Conservation (phyloP, 306 rosid genomes). For the Trifolium dubium region DNA sequence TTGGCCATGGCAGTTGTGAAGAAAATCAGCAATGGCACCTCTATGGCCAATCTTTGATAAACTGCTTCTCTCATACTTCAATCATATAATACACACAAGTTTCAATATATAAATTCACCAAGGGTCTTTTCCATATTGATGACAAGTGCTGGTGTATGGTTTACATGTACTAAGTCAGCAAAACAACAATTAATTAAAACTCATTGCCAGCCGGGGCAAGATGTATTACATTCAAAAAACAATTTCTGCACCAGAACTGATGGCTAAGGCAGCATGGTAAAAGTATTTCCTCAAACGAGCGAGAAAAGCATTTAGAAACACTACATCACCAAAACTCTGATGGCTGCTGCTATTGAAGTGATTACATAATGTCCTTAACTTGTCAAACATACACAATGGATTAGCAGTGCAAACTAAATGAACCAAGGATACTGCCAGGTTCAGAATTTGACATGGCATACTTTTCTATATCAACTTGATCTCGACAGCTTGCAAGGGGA, state of each 20-base stretch:
- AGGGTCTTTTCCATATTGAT: not conserved
- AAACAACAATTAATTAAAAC: not conserved
- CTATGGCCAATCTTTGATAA: no score
- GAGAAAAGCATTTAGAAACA: not conserved
- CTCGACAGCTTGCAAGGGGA: not conserved
- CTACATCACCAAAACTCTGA: not conserved
- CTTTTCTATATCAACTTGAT: slow-evolving; percentile 17
- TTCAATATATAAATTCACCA: slow-evolving; percentile 9
- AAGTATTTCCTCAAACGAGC: not conserved
- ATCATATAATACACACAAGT: slow-evolving; percentile 5
- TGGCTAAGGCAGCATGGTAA: not conserved
- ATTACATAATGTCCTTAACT: slow-evolving; percentile 10
- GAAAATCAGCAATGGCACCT: no score
- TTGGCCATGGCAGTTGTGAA: no score
- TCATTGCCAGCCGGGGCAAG: not conserved
- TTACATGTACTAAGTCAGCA: not conserved
- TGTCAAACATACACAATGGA: not conserved
- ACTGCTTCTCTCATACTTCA: not conserved
- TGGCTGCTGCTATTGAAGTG: slow-evolving; percentile 9
- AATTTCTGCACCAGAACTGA: slow-evolving; percentile 9
- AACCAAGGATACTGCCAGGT: not conserved
- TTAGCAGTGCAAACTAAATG: not conserved
- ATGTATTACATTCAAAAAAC: slow-evolving; percentile 10
- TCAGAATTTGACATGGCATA: slow-evolving; percentile 23
- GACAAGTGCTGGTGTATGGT: not conserved